These are phyloP conservation scores for Myxozyma neotropica DNA, from an alignment of 805 yeast species.

Conservation along the genomic window DNA sequence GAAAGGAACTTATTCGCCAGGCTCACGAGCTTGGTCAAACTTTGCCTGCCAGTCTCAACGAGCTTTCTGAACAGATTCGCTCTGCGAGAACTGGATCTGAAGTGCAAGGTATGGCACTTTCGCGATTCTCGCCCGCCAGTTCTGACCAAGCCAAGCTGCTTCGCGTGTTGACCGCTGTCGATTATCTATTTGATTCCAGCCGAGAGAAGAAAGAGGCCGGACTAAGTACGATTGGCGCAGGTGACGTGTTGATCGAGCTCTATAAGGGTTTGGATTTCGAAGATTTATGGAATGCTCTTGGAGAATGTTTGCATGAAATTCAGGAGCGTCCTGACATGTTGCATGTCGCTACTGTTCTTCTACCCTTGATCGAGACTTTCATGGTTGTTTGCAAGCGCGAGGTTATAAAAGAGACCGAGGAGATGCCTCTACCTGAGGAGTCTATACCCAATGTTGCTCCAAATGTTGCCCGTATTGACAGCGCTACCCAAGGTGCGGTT, in stretches of 20 bases:
- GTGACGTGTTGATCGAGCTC: constrained; percentile 56
- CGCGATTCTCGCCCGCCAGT: constrained; percentile 72
- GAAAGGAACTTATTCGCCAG: constrained; percentile 62
- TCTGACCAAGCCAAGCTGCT: constrained; percentile 89
- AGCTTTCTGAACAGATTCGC: constrained; percentile 51
- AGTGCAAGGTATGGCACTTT: constrained; percentile 57
- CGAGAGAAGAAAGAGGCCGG: constrained; percentile 28
- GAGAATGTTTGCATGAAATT: constrained; percentile 66
- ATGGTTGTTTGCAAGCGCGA: constrained; percentile 90
- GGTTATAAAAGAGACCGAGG: constrained; percentile 15
- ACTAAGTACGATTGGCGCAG: constrained; percentile 11
- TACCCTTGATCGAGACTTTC: constrained; percentile 86
- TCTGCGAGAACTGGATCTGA: constrained; percentile 48
- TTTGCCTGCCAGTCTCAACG: constrained; percentile 58
- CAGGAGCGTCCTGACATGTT: constrained; percentile 60
- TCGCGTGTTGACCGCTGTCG: constrained; percentile 83
- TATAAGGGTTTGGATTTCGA: constrained; percentile 73
- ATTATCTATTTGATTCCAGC: constrained; percentile 66
- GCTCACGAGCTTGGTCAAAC: constrained; percentile 62
- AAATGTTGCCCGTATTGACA: constrained; percentile 1
- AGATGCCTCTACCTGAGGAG: background rate
- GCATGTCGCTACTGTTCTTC: constrained; percentile 73
- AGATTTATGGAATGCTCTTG: constrained; percentile 79
- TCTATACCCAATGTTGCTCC: background rate
- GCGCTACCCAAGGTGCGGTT: background rate